A percentile compares a stretch with the other conserved stretches of the same genome.
These are phyloP conservation scores for Candida sp. DNA, from an alignment of 1,139 yeast species.

Conservation along the genomic window DNA sequence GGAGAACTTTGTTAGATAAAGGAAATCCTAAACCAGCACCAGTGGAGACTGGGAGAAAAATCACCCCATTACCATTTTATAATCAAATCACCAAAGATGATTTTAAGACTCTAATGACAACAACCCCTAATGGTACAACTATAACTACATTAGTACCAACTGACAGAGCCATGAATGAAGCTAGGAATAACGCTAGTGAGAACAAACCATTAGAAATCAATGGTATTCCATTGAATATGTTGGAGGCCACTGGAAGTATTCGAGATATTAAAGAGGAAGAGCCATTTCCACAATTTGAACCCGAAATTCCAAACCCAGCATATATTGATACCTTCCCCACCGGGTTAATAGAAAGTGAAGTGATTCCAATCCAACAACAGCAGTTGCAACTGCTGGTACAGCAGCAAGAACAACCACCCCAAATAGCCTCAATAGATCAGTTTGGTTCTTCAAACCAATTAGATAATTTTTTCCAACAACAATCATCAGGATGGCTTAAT, in stretches of 20 bases:
- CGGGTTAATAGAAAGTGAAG: neutral
- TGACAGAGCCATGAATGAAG: conserved; percentile 63
- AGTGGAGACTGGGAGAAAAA: conserved; percentile 17
- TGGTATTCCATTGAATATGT: conserved; percentile 78
- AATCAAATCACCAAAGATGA: conserved; percentile 92
- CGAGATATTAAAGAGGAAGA: conserved; percentile 17
- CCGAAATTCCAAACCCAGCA: neutral
- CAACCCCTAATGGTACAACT: conserved; percentile 92
- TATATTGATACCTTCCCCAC: conserved; percentile 1
- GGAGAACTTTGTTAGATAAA: conserved; percentile 59
- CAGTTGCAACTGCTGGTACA: conserved; percentile 7
- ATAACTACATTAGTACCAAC: conserved; percentile 88
- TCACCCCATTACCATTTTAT: conserved; percentile 85
- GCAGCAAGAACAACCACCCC: conserved; percentile 4
- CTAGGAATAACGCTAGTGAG: conserved; percentile 51
- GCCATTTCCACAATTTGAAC: neutral
- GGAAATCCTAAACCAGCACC: conserved; percentile 20
- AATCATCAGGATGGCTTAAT: conserved; percentile 73
- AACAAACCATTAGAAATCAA: conserved; percentile 64
- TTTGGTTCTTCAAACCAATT: conserved; percentile 36
- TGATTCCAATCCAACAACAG: conserved; percentile 9
- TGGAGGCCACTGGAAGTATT: conserved; percentile 76
- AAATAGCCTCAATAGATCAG: neutral
- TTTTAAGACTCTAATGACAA: conserved; percentile 78
- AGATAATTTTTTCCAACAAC: conserved; percentile 69